Percentiles rank a stretch among this genome's conserved stretches.
phyloP scores from a whole-genome alignment of 2,329 filamentous ascomycete genomes.

The Microcyclospora pomicola region DNA sequence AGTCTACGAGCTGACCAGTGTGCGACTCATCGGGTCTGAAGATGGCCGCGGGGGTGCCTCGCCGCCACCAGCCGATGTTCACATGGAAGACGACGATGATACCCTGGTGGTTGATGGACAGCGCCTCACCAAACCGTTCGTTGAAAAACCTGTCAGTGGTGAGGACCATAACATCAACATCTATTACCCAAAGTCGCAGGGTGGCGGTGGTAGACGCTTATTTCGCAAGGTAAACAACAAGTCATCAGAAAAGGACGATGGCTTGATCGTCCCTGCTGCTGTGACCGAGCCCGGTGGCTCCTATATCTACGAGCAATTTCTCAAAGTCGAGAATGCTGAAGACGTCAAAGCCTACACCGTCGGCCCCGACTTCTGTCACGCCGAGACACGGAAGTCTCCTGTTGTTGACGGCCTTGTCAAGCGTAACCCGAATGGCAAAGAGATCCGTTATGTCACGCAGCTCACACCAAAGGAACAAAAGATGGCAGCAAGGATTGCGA shows the following conservation, averaged over 20 bases:
- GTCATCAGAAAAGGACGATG: slow-evolving; percentile 82
- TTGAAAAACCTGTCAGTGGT: slow-evolving; percentile 95
- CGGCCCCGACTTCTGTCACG: slow-evolving; percentile 82
- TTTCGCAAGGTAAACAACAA: slow-evolving; percentile 99
- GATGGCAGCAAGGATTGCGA: slow-evolving; percentile 81
- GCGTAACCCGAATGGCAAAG: slow-evolving; percentile 93
- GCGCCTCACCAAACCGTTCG: slow-evolving; percentile 78
- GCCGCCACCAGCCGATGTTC: slow-evolving; percentile 50
- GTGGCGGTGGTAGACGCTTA: slow-evolving; percentile 77
- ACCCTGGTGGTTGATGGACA: slow-evolving; percentile 76
- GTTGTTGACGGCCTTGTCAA: slow-evolving; percentile 93
- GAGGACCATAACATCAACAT: slow-evolving; percentile 99
- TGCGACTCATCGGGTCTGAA: slow-evolving; percentile 57
- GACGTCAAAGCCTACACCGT: slow-evolving; percentile 99
- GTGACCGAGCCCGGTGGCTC: slow-evolving; percentile 70
- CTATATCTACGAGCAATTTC: slow-evolving; percentile 94
- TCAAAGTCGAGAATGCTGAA: slow-evolving; percentile 91
- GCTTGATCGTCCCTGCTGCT: slow-evolving; percentile 61
- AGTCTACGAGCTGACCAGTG: slow-evolving; percentile 65
- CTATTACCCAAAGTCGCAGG: slow-evolving; percentile 78
- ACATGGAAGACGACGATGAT: slow-evolving; percentile 82
- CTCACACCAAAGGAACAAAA: slow-evolving; percentile 66
- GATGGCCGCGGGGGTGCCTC: slow-evolving; percentile 50
- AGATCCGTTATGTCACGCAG: slow-evolving; percentile 85
- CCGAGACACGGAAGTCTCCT: slow-evolving; percentile 91